These are phyloP conservation scores for Eucalyptus pauciflora DNA, from an alignment of 345 rosid genomes.

Conservation along the genomic window DNA sequence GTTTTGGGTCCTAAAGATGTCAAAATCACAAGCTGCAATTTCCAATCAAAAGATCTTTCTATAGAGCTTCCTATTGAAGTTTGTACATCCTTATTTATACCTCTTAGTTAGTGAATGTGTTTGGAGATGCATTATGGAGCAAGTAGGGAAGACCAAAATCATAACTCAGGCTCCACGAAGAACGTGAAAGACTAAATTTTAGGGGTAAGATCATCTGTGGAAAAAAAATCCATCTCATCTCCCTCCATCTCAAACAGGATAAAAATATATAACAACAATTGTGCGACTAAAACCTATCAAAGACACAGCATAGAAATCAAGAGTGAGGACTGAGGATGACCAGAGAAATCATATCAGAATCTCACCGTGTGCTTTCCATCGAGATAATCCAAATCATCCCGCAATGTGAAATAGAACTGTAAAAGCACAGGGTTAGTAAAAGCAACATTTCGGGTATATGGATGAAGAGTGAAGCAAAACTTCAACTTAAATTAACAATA, in stretches of 20 bases:
- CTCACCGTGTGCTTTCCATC: slow-evolving; percentile 95
- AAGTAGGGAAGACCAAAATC: not conserved
- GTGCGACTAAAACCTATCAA: not conserved
- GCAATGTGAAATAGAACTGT: slow-evolving; percentile 86
- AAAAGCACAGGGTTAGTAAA: slow-evolving; percentile 5
- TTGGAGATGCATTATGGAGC: not conserved
- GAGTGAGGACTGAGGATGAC: not conserved
- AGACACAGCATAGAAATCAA: not conserved
- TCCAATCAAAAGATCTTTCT: not conserved
- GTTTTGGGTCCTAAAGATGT: not conserved
- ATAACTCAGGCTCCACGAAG: not conserved
- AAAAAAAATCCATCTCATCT: not conserved
- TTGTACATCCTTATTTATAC: not conserved
- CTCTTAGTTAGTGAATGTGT: not conserved
- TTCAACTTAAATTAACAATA: not conserved
- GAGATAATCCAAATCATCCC: slow-evolving; percentile 89
- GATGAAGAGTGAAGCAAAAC: not conserved
- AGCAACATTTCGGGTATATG: not conserved
- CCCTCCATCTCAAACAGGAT: not conserved
- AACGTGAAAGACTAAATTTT: not conserved
- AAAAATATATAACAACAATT: not conserved
- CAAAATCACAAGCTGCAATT: not conserved
- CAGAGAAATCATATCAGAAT: not conserved
- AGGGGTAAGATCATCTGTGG: not conserved
- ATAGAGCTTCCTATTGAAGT: not conserved